Evolutionary conservation across 1,284 basidiomycete genomes (phyloP), one percentile per base, ranked within the genome.

Genomic region (Marasmius fiardii): DNA sequence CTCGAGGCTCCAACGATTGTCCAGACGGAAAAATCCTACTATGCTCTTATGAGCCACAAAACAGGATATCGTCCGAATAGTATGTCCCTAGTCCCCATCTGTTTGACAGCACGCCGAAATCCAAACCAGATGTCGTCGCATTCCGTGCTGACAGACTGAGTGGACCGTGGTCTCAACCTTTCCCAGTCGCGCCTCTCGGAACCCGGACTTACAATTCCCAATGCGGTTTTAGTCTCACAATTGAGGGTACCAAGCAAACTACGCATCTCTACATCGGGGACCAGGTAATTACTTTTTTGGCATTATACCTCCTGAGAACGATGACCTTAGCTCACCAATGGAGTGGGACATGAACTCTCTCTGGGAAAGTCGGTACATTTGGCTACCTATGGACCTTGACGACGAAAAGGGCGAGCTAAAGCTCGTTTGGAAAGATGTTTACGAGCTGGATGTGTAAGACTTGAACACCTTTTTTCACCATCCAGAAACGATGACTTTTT

Each of bases 351-450:
- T 20, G 26, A 56, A 60, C 39, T 54, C 51, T 34, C 43, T 53
- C 8, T 43, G 43, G 47, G 47, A 49, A 31, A 49, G 47, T n/a
- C 24, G 65, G 54, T 71, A 71, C 59, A 63, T 68, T 43, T 70
- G 69, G 69, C 57, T 71, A 16, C 67, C 69, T 16, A 63, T 65
- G 28, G 56, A 60, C 1, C 60, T 67, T 51, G 52, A 67, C 59
- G 66, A 67, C 50, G 41, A 57, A 26, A 67, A 60, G 1, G 63
- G 65, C 34, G 59, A 63, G n/a, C 61, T 68, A 47, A 60, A 58
- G 12, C 43, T 69, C 23, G 60, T 60, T 16, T 69, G 68, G 67
- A 63, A 65, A 44, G 69, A 69, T 52, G 52, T 69, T 4, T 69
- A 66, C 54, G 58, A 61, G 49, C 60, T 69, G 6, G 62, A 71